Evolutionary conservation across 805 yeast species (phyloP), one percentile per base, ranked within the genome.

Genomic region (Ogataea degrootiae): DNA sequence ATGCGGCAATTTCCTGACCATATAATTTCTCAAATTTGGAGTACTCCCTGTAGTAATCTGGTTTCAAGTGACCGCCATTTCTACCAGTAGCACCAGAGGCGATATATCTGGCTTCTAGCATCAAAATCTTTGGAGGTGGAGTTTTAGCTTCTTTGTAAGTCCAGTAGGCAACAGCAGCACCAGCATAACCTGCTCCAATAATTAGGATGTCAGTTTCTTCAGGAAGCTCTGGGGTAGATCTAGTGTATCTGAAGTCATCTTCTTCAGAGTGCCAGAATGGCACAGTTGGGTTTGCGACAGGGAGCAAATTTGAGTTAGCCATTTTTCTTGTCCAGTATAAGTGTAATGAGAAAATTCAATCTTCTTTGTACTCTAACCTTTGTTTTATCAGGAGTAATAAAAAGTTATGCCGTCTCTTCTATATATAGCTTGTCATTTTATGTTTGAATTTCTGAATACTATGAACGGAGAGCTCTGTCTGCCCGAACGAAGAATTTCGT

Each of bases 41-140:
- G 39, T 61, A 56, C 1, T 48, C 46, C 41, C 44, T 40, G 47
- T 62, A 59, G 15, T 48, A 41, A 39, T 56, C 59, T 9, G 77
- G 77, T 41, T 72, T 71, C 46, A 75, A 52, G 51, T 75, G 79
- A 2, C 79, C 79, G 21, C 79, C 79, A 48, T 75, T 75, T 47
- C 79, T 59, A 7, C 75, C 79, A 1, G 77, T 71, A 6, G 79
- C 79, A 19, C 63, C 67, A 9, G 67, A 61, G 43, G 69, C 67
- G 7, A 66, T 64, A 45, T 71, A 68, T 45, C 71, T 61, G 2
- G 77, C 78, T 51, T 75, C 80, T 4, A 70, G 59, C 53, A 75
- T 53, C 26, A 58, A 49, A 1, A 49, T 53, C 3, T 39, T 35
- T 15, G 56, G 56, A 8, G 45, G 46, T 31, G 15, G 36, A 4